Evolutionary conservation across 2,329 filamentous ascomycete species (phyloP).

Genomic region (Bipolaris sorokiniana): DNA sequence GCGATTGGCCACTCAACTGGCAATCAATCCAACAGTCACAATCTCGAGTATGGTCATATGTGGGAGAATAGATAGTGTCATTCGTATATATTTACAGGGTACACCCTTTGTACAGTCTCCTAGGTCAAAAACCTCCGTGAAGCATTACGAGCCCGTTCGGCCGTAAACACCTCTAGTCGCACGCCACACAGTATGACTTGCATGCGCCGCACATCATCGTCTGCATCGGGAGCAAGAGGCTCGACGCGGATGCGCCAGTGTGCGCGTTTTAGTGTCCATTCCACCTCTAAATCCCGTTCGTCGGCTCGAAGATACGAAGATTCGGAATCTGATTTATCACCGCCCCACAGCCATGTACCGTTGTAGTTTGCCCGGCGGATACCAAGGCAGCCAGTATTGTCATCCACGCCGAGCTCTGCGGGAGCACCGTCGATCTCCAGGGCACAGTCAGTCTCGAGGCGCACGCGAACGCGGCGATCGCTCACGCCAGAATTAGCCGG

Average conservation of each 20-base stretch:
- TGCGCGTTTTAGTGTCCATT: conserved; percentile 48
- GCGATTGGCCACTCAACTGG: conserved; percentile 1
- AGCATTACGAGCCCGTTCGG: conserved; percentile 70
- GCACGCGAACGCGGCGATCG: conserved; percentile 67
- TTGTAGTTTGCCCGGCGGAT: conserved; percentile 13
- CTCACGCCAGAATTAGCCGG: conserved; percentile 73
- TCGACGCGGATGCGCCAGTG: conserved; percentile 64
- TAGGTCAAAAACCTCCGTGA: conserved; percentile 65
- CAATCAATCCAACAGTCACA: conserved; percentile 8
- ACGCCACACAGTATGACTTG: conserved; percentile 78
- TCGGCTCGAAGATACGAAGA: conserved; percentile 11
- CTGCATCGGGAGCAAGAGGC: conserved; percentile 48
- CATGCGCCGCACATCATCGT: conserved; percentile 55
- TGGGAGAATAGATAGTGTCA: background rate
- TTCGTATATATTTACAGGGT: background rate
- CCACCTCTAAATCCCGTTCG: conserved; percentile 28
- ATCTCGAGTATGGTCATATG: conserved; percentile 8
- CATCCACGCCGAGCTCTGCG: conserved; percentile 28
- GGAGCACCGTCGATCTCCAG: conserved; percentile 33
- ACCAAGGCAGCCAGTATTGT: conserved; percentile 22
- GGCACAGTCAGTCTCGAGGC: conserved; percentile 29
- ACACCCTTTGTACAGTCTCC: background rate
- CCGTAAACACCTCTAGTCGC: conserved; percentile 74
- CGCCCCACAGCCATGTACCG: background rate
- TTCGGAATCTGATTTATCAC: background rate